phyloP scores from a whole-genome alignment of 2,329 filamentous ascomycete species.

The Macrophomina phaseolina region DNA sequence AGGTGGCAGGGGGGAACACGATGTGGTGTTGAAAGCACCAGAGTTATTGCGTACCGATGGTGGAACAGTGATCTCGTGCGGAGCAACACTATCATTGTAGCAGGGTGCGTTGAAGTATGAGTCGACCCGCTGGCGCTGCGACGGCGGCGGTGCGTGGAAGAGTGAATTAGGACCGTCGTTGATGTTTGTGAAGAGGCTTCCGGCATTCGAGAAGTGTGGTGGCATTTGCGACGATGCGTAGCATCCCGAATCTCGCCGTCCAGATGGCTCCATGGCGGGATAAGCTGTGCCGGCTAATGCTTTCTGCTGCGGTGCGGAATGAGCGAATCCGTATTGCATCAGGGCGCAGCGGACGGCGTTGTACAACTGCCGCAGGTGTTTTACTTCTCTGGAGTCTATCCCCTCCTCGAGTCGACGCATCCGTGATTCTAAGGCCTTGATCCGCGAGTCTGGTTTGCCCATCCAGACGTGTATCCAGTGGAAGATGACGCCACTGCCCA shows the following conservation, averaged over 20 bases:
- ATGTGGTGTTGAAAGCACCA: constrained; percentile 9
- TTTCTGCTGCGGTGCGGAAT: constrained; percentile 19
- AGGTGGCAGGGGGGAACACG: neutral
- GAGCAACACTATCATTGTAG: constrained; percentile 6
- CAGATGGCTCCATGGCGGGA: neutral
- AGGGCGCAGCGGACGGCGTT: constrained; percentile 9
- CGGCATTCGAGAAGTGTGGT: neutral
- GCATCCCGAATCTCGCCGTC: constrained; percentile 11
- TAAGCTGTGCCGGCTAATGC: neutral
- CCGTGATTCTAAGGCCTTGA: constrained; percentile 12
- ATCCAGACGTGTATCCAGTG: constrained; percentile 28
- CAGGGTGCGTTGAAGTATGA: constrained; percentile 8
- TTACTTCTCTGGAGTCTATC: constrained; percentile 11
- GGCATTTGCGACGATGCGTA: neutral
- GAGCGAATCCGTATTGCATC: constrained; percentile 11
- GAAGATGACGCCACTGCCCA: constrained; percentile 17
- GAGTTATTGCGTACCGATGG: constrained; percentile 8
- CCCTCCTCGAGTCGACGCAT: constrained; percentile 24
- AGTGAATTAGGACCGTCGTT: constrained; percentile 12
- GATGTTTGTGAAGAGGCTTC: constrained; percentile 9
- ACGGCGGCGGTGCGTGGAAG: constrained; percentile 6
- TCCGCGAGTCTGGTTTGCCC: constrained; percentile 22
- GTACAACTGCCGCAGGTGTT: constrained; percentile 19
- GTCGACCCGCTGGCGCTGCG: constrained; percentile 1
- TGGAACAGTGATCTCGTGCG: constrained; percentile 12